Percentiles rank a stretch among this genome's conserved stretches.
phyloP scores from a whole-genome alignment of 2,329 filamentous ascomycete genomes.

The Arachnopeziza araneosa region DNA sequence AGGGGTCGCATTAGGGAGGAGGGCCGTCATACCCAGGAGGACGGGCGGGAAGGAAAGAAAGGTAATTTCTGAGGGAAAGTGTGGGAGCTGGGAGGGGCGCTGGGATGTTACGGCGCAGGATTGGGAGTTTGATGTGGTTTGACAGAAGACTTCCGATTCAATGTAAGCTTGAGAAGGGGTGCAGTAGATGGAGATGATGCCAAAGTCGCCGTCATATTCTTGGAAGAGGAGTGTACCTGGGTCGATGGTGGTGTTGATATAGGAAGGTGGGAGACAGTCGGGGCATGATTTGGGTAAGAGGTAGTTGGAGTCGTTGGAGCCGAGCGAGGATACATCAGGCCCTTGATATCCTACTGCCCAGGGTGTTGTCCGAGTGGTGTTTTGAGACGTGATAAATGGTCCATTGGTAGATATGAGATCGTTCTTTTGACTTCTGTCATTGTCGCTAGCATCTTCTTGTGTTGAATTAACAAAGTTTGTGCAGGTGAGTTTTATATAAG shows the following conservation, averaged over 20 bases:
- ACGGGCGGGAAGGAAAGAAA: constrained; percentile 17
- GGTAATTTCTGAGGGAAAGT: constrained; percentile 15
- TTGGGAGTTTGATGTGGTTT: constrained; percentile 9
- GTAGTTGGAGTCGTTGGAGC: constrained; percentile 4
- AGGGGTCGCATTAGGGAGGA: constrained; percentile 16
- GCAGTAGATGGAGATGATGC: constrained; percentile 15
- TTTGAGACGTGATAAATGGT: constrained; percentile 15
- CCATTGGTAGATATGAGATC: constrained; percentile 16
- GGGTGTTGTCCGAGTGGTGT: constrained; percentile 7
- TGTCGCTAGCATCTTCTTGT: not conserved
- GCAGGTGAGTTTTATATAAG: constrained; percentile 19
- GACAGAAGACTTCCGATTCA: constrained; percentile 17
- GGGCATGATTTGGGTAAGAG: constrained; percentile 15
- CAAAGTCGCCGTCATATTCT: constrained; percentile 15
- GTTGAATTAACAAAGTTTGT: constrained; percentile 7
- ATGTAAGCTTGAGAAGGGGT: constrained; percentile 18
- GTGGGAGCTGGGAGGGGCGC: constrained; percentile 17
- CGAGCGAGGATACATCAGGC: constrained; percentile 10
- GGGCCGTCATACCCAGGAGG: constrained; percentile 14
- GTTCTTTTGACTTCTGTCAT: not conserved
- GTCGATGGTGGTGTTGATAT: constrained; percentile 4
- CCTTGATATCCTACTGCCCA: constrained; percentile 21
- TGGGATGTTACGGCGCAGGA: constrained; percentile 20
- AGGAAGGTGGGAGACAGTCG: constrained; percentile 12
- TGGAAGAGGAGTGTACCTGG: constrained; percentile 16